Evolutionary conservation across 371 early-diverging fungal species (phyloP).

Genomic region (Mucor saturninus): DNA sequence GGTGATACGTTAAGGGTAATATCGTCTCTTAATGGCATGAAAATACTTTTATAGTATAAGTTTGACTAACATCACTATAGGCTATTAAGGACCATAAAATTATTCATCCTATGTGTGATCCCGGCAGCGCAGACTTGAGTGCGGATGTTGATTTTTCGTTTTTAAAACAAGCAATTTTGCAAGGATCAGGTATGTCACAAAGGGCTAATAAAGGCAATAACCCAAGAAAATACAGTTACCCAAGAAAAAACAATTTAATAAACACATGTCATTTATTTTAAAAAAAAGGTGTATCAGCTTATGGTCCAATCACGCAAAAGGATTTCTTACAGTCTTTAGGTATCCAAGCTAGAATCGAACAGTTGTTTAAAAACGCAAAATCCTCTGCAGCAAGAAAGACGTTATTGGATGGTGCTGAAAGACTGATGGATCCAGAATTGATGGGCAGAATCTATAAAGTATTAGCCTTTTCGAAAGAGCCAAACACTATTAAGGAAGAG

Average conservation of each 20-base stretch:
- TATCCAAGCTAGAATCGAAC: conserved; percentile 76
- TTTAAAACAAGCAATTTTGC: conserved; percentile 64
- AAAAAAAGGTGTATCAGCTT: conserved; percentile 33
- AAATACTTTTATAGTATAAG: neutral
- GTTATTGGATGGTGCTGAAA: conserved; percentile 72
- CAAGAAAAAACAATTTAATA: neutral
- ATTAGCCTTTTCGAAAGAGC: conserved; percentile 65
- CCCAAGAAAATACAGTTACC: too few relatives aligned
- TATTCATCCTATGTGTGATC: conserved; percentile 73
- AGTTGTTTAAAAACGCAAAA: conserved; percentile 68
- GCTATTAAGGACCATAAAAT: conserved; percentile 88
- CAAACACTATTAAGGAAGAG: neutral
- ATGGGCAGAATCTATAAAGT: conserved; percentile 88
- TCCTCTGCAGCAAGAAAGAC: conserved; percentile 55
- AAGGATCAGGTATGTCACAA: conserved; percentile 46
- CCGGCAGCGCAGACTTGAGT: conserved; percentile 90
- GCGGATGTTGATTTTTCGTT: conserved; percentile 93
- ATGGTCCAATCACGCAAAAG: conserved; percentile 87
- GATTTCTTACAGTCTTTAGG: conserved; percentile 85
- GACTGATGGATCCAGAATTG: conserved; percentile 71
- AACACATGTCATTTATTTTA: neutral
- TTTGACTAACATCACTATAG: conserved; percentile 37
- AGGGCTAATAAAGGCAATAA: neutral
- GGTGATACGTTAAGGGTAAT: conserved; percentile 84
- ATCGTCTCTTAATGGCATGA: neutral